These are phyloP conservation scores for Plectosphaerella cucumerina DNA, from an alignment of 2,329 filamentous ascomycete genomes.

Conservation along the genomic window DNA sequence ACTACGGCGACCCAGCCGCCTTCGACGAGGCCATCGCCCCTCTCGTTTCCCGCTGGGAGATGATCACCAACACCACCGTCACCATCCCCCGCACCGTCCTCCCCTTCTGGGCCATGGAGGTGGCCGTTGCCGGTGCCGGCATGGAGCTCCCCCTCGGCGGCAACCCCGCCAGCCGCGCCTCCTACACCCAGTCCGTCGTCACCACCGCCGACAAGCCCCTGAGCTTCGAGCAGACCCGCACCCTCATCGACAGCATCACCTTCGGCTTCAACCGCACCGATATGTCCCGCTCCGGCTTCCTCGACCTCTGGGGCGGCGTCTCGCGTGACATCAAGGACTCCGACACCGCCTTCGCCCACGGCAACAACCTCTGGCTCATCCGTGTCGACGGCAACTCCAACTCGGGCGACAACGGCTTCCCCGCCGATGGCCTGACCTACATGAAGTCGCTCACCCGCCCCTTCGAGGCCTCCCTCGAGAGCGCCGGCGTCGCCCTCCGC, in stretches of 20 bases:
- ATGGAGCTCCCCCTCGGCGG: conserved; percentile 11
- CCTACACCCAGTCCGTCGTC: conserved; percentile 11
- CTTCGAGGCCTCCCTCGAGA: conserved; percentile 11
- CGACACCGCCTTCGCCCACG: conserved; percentile 30
- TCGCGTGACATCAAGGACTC: conserved; percentile 28
- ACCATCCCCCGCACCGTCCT: conserved; percentile 7
- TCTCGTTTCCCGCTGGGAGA: conserved; percentile 4
- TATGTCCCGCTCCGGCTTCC: conserved; percentile 10
- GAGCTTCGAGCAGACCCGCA: conserved; percentile 8
- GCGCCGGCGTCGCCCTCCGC: conserved; percentile 6
- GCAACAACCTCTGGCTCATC: conserved; percentile 35
- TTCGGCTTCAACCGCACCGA: conserved; percentile 11
- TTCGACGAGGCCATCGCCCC: conserved; percentile 9
- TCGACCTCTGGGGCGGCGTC: conserved; percentile 13
- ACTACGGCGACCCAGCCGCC: conserved; percentile 10
- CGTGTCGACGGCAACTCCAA: conserved; percentile 10
- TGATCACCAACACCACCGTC: conserved; percentile 6
- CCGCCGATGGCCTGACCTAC: conserved; percentile 41
- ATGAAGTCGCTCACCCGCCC: conserved; percentile 34
- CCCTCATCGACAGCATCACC: conserved; percentile 8
- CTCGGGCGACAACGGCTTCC: conserved; percentile 41
- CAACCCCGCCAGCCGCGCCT: conserved; percentile 7
- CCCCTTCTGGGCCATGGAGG: conserved; percentile 13
- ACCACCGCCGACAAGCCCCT: conserved; percentile 11
- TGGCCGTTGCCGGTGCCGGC: conserved; percentile 9